Evolutionary conservation across 2,329 filamentous ascomycete genomes (phyloP).

Genomic region (Fusarium goolgardi): DNA sequence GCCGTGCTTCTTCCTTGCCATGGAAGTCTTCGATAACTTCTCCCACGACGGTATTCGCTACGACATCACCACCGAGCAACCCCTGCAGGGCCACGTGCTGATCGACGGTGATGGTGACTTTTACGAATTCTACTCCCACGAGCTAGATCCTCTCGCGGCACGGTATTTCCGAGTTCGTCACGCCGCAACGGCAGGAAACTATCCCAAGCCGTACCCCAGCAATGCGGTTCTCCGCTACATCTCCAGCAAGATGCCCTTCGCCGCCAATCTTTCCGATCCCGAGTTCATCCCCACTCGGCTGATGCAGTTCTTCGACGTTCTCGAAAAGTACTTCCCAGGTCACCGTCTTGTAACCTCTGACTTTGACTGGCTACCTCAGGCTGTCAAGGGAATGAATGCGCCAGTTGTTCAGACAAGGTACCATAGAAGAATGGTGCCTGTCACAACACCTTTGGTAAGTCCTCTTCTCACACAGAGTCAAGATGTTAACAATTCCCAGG

Average conservation of each 20-base stretch:
- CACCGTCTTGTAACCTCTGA: constrained; percentile 91
- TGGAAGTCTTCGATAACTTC: constrained; percentile 99
- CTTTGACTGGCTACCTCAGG: constrained; percentile 86
- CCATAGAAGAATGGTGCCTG: constrained; percentile 85
- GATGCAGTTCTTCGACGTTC: constrained; percentile 96
- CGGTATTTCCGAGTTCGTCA: constrained; percentile 88
- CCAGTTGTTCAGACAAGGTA: constrained; percentile 97
- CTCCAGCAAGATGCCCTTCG: constrained; percentile 73
- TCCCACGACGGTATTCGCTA: constrained; percentile 95
- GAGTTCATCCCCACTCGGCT: constrained; percentile 95
- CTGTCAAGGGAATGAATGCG: constrained; percentile 85
- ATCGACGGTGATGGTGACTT: constrained; percentile 89
- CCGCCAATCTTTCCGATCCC: constrained; percentile 79
- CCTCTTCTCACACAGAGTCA: neutral
- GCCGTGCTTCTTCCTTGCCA: constrained; percentile 96
- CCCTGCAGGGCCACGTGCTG: constrained; percentile 88
- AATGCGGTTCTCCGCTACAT: constrained; percentile 70
- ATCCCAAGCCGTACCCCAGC: constrained; percentile 70
- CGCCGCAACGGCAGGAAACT: constrained; percentile 74
- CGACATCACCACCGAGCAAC: constrained; percentile 80
- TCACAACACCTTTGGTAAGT: constrained; percentile 87
- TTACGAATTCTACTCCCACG: constrained; percentile 88
- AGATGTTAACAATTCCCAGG: constrained; percentile 61
- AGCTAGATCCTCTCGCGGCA: constrained; percentile 83
- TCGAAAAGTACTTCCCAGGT: constrained; percentile 87